Conservation (phyloP, 2,329 filamentous ascomycete genomes). For the Claviceps cyperi region DNA sequence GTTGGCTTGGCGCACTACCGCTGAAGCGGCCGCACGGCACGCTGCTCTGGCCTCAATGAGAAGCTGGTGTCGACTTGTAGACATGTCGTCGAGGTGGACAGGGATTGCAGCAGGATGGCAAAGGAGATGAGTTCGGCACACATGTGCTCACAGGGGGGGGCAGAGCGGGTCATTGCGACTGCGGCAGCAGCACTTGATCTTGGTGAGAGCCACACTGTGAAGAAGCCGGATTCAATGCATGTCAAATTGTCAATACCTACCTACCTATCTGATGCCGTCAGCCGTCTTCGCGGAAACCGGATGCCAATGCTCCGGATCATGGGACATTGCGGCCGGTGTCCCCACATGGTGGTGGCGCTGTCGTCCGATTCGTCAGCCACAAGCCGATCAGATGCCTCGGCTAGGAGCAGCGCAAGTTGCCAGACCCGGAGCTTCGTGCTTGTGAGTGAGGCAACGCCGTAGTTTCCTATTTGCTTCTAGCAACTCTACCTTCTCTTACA, state of each 20-base stretch:
- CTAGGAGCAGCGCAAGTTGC: neutral
- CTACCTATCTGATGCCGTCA: too few relatives aligned
- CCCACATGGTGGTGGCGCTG: too few relatives aligned
- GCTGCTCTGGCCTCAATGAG: neutral
- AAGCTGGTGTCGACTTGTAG: neutral
- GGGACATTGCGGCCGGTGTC: neutral
- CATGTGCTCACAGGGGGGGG: constrained; percentile 14
- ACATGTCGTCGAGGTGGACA: constrained; percentile 16
- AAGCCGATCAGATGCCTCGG: neutral
- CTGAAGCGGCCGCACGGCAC: neutral
- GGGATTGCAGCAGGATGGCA: constrained; percentile 20
- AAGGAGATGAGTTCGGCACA: constrained; percentile 23
- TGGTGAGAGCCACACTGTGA: too few relatives aligned
- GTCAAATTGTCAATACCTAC: too few relatives aligned
- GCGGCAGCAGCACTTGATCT: too few relatives aligned
- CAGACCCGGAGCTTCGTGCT: neutral
- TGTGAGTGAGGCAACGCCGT: neutral
- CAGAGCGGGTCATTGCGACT: constrained; percentile 1
- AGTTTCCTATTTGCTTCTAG: neutral
- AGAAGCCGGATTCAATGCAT: too few relatives aligned
- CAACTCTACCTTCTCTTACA: neutral
- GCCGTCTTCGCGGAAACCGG: too few relatives aligned
- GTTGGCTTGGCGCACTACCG: too few relatives aligned
- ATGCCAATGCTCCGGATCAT: neutral
- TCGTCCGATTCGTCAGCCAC: neutral